Evolutionary conservation across 148 eudicot species (phyloP).

Genomic region (Persicaria tinctoria): DNA sequence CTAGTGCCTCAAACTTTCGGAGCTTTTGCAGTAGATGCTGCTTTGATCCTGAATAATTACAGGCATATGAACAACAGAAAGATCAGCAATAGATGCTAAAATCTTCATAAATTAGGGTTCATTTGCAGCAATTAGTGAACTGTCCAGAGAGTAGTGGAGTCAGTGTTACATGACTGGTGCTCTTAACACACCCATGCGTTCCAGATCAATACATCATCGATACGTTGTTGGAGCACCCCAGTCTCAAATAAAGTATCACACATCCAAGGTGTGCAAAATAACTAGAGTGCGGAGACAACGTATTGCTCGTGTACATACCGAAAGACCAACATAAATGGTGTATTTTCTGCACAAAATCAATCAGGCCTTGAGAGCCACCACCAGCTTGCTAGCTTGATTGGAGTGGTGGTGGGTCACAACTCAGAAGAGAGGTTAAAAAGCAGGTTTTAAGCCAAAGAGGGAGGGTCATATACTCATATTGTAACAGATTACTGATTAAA

Average conservation of each 20-base stretch:
- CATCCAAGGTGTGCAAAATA: too few species aligned
- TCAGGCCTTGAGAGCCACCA: neutral
- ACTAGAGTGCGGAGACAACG: too few species aligned
- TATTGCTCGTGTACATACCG: neutral
- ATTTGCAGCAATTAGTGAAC: too few species aligned
- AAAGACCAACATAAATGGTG: neutral
- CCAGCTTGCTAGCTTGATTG: neutral
- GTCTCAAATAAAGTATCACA: too few species aligned
- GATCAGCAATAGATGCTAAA: neutral
- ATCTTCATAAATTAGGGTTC: neutral
- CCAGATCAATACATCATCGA: too few species aligned
- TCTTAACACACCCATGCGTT: too few species aligned
- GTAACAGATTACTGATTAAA: neutral
- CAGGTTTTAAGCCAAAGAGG: neutral
- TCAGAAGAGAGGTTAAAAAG: neutral
- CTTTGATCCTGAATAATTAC: conserved; percentile 40
- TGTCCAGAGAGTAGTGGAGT: too few species aligned
- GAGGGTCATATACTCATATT: neutral
- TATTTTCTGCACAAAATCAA: too few species aligned
- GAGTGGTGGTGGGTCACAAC: neutral
- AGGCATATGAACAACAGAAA: too few species aligned
- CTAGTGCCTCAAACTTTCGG: conserved; percentile 57
- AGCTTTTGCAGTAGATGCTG: conserved; percentile 63
- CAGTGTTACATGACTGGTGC: too few species aligned
- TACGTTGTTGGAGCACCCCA: too few species aligned